Percentiles rank a stretch among this genome's conserved stretches.
These are phyloP conservation scores for Diutina catenulata DNA, from an alignment of 1,139 yeast genomes.

Conservation along the genomic window DNA sequence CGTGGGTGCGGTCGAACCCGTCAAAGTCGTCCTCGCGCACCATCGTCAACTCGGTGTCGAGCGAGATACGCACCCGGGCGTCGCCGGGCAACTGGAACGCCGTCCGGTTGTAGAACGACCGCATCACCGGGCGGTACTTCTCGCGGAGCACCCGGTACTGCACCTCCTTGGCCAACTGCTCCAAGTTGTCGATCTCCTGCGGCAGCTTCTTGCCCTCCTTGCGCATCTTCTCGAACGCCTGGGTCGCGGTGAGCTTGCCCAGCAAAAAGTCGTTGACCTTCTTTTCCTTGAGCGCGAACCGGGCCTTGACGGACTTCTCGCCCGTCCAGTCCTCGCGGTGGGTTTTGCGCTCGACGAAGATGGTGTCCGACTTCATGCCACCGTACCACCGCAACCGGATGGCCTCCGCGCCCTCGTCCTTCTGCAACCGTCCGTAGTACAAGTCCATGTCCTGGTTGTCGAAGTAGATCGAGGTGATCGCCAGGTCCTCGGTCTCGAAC, in stretches of 20 bases:
- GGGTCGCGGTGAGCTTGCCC: conserved; percentile 79
- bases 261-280: conserved; percentile 72
- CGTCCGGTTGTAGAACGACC: conserved; percentile 94
- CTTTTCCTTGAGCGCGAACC: conserved; percentile 86
- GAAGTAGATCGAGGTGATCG: conserved; percentile 91
- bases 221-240: conserved; percentile 85
- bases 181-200: conserved; percentile 84
- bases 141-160: conserved; percentile 81
- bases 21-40: conserved; percentile 96
- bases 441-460: conserved; percentile 84
- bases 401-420: conserved; percentile 98
- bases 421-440: conserved; percentile 86
- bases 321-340: conserved; percentile 99
- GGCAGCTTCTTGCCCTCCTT: conserved; percentile 82
- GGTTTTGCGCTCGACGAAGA: conserved; percentile 93
- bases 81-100: conserved; percentile 99
- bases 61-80: conserved; percentile 94
- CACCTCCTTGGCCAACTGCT: conserved; percentile 82
- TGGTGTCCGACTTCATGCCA: conserved; percentile 86
- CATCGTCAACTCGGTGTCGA: conserved; percentile 92
- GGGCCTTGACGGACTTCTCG: conserved; percentile 93
- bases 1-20: conserved; percentile 78
- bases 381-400: conserved; percentile 98
- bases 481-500: conserved; percentile 87
- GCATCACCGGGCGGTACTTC: conserved; percentile 82